Conservation (phyloP, 73 alveolate species). For the Tetrahymena thermophila region DNA sequence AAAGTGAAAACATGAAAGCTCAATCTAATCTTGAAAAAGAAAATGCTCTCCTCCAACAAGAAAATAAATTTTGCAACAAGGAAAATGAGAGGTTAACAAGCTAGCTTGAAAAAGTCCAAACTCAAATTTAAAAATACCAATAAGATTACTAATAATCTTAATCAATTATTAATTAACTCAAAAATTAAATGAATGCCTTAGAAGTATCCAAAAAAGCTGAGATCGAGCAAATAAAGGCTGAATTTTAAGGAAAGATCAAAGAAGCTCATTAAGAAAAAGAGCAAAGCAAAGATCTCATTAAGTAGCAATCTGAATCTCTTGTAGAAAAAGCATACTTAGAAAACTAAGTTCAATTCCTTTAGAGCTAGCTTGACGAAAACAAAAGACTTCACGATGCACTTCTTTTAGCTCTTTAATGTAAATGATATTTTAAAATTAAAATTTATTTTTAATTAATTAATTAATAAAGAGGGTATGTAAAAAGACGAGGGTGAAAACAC, state of each 20-base stretch:
- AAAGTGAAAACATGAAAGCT: background rate
- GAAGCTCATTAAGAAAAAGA: slow-evolving; percentile 29
- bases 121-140: slow-evolving; percentile 19
- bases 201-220: slow-evolving; percentile 20
- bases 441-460: background rate
- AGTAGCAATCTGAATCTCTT: slow-evolving; percentile 29
- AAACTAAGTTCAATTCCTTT: slow-evolving; percentile 27
- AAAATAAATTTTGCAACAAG: slow-evolving; percentile 14
- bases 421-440: background rate
- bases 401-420: slow-evolving; percentile 35
- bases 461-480: background rate
- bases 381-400: slow-evolving; percentile 44
- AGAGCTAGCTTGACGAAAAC: slow-evolving; percentile 36
- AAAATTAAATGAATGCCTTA: slow-evolving; percentile 18
- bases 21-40: slow-evolving; percentile 15
- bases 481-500: slow-evolving; percentile 25
- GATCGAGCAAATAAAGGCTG: slow-evolving; percentile 11
- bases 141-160: slow-evolving; percentile 11
- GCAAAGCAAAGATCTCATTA: slow-evolving; percentile 11
- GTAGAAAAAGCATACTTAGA: slow-evolving; percentile 36
- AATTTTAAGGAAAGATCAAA: slow-evolving; percentile 17
- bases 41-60: slow-evolving; percentile 26
- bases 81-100: background rate
- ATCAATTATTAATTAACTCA: slow-evolving; percentile 7
- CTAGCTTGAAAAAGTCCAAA: background rate